Evolutionary conservation across 148 eudicot genomes (phyloP).

Genomic region (Amaranthus cruentus): DNA sequence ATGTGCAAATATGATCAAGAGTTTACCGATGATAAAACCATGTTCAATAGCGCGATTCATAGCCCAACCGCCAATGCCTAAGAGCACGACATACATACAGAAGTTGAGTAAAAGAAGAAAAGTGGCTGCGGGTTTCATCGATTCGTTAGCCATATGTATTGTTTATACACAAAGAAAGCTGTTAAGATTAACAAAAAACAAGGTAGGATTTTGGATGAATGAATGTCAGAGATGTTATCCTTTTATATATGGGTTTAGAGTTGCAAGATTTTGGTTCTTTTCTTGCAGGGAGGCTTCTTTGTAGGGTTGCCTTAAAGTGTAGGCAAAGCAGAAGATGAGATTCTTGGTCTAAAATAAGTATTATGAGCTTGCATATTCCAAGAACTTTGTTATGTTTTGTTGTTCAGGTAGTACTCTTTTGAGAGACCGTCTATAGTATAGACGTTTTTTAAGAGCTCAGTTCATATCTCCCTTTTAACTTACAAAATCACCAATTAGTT

Average conservation of each 20-base stretch:
- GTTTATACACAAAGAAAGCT: no score
- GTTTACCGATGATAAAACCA: slow-evolving; percentile 70
- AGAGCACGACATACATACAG: slow-evolving; percentile 68
- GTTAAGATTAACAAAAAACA: no score
- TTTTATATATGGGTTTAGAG: slow-evolving; percentile 14
- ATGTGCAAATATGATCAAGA: no score
- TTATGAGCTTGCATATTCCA: slow-evolving; percentile 16
- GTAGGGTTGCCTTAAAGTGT: slow-evolving; percentile 45
- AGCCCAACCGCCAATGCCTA: slow-evolving; percentile 83
- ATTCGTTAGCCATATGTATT: slow-evolving; percentile 42
- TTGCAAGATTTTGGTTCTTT: slow-evolving; percentile 40
- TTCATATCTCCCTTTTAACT: no score
- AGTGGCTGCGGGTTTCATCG: slow-evolving; percentile 44
- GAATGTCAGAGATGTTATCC: slow-evolving; percentile 1
- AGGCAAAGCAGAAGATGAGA: slow-evolving; percentile 38
- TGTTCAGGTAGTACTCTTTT: no score
- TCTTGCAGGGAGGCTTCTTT: slow-evolving; percentile 46
- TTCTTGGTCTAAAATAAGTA: slow-evolving; percentile 21
- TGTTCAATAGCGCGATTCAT: slow-evolving; percentile 61
- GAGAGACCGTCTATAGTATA: no score
- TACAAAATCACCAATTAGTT: no score
- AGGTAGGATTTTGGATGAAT: no score
- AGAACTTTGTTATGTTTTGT: background rate
- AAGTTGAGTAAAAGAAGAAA: slow-evolving; percentile 74
- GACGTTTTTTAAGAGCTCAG: no score